These are phyloP conservation scores for Claviceps arundinis DNA, from an alignment of 2,329 filamentous ascomycete genomes.

Conservation along the genomic window DNA sequence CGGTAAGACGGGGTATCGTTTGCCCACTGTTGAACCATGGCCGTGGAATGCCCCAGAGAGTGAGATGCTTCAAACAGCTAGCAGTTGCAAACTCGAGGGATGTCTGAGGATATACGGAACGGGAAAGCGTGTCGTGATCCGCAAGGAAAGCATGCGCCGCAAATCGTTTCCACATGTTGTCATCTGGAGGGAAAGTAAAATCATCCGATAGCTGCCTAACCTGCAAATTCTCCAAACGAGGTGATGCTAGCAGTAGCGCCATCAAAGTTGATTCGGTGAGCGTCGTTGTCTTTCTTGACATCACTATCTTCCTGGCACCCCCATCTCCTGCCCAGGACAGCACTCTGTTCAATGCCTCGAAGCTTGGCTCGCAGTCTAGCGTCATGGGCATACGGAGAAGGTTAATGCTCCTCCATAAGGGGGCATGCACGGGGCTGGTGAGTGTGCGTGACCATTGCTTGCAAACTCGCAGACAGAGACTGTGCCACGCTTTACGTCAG, in stretches of 20 bases:
- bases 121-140: background rate
- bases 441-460: constrained; percentile 19
- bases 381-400: too few relatives aligned
- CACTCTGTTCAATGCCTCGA: too few relatives aligned
- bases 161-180: constrained; percentile 6
- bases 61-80: constrained; percentile 10
- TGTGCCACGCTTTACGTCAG: constrained; percentile 1
- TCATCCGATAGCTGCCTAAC: constrained; percentile 6
- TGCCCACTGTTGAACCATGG: constrained; percentile 8
- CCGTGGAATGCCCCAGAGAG: constrained; percentile 11
- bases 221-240: constrained; percentile 15
- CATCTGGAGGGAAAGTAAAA: constrained; percentile 2
- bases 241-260: too few relatives aligned
- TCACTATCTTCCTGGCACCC: too few relatives aligned
- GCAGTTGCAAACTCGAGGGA: constrained; percentile 8
- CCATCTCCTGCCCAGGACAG: too few relatives aligned
- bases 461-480: constrained; percentile 4
- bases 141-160: constrained; percentile 5
- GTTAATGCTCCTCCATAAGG: too few relatives aligned
- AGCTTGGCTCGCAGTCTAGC: too few relatives aligned
- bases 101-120: constrained; percentile 1
- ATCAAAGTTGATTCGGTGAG: too few relatives aligned
- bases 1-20: constrained; percentile 13
- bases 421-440: background rate
- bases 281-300: too few relatives aligned